Percentiles rank a stretch among this genome's conserved stretches.
Evolutionary conservation across 148 eudicot species (phyloP).

Genomic region (Rhododendron ovatum): DNA sequence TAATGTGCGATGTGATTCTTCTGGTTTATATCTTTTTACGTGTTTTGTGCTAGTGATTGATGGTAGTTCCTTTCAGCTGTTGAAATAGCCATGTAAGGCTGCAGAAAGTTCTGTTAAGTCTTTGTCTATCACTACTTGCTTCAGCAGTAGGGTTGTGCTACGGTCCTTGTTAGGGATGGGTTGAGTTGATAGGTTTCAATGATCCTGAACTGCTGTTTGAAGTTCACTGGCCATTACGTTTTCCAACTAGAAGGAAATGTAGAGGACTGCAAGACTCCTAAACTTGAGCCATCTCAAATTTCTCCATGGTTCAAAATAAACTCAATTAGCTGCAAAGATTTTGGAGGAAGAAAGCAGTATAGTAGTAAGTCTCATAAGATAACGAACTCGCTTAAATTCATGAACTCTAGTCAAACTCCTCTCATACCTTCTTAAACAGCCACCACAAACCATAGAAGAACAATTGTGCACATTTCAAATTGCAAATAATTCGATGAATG

Average conservation of each 20-base stretch:
- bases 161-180: background rate
- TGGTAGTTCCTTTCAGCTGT: background rate
- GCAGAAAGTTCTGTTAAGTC: background rate
- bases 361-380: background rate
- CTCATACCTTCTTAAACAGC: background rate
- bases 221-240: background rate
- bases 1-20: background rate
- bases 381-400: background rate
- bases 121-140: background rate
- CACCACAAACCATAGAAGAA: background rate
- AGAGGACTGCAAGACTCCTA: background rate
- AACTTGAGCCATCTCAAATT: background rate
- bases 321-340: background rate
- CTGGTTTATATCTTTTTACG: background rate
- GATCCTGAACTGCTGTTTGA: background rate
- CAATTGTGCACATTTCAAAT: background rate
- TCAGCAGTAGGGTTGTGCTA: background rate
- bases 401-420: background rate
- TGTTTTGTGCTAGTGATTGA: background rate
- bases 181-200: background rate
- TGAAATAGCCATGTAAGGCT: background rate
- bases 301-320: background rate
- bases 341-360: background rate
- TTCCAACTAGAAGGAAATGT: background rate
- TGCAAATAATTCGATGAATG: background rate